Conservation (phyloP, 2,329 filamentous ascomycete genomes). For the Pyrenophora seminiperda region DNA sequence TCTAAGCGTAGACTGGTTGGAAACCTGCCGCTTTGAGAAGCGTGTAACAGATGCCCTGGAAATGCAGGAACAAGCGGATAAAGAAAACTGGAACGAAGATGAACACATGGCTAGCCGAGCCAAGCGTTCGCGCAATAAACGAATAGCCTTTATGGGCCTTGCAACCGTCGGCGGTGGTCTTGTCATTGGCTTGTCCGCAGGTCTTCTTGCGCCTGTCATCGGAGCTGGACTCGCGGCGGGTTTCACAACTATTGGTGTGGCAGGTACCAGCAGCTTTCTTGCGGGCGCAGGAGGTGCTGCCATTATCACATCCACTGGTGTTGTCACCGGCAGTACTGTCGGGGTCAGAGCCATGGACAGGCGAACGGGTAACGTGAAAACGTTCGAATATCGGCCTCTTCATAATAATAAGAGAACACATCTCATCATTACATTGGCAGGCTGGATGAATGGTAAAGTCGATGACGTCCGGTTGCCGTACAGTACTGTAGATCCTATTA, state of each 20-base stretch:
- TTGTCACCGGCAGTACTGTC: constrained; percentile 84
- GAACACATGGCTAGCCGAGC: constrained; percentile 87
- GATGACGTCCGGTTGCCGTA: constrained; percentile 95
- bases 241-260: constrained; percentile 91
- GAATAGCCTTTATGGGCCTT: constrained; percentile 94
- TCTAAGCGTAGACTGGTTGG: constrained; percentile 83
- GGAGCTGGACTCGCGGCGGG: constrained; percentile 92
- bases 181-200: constrained; percentile 93
- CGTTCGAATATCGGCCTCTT: constrained; percentile 93
- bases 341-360: constrained; percentile 83
- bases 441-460: constrained; percentile 98
- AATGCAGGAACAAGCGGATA: constrained; percentile 93
- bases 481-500: constrained; percentile 94
- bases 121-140: constrained; percentile 78
- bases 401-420: constrained; percentile 99
- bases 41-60: constrained; percentile 94
- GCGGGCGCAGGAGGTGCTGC: constrained; percentile 91
- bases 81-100: constrained; percentile 97
- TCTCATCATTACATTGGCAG: constrained; percentile 90
- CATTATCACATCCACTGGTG: constrained; percentile 88
- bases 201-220: constrained; percentile 88
- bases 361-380: constrained; percentile 88
- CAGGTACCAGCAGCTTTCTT: constrained; percentile 85
- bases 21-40: constrained; percentile 97
- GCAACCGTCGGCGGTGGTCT: constrained; percentile 94